Evolutionary conservation across 1,284 basidiomycete species (phyloP), one percentile per base, ranked within the genome.

Genomic region (Calocybe gambosa): DNA sequence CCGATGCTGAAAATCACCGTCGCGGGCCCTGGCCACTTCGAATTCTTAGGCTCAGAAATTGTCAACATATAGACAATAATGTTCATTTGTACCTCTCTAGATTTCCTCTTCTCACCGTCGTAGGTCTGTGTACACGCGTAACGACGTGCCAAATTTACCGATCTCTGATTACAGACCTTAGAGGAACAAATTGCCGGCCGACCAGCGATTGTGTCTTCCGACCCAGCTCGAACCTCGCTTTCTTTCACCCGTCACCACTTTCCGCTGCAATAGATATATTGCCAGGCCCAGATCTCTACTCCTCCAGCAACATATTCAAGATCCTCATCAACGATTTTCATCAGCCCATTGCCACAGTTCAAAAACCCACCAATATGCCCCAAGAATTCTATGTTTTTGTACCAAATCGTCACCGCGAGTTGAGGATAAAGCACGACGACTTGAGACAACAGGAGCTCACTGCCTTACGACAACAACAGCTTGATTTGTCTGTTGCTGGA

Each of bases 21-120:
- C 62, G 64, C 21, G 81, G 80, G 0, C 80, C 79, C 2, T 80
- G 78, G 75, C 62, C 65, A 2, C 64, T 85, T 4, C 67, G 82
- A 6, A 70, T 84, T 20, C 66, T 83, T 21, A 62, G 68, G 36
- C 65, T 83, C 1, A 60, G 68, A 39, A 59, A 73, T 39, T 83
- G 80, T 55, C 57, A 53, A 35, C 60, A 61, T 4, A 60, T 84
- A 39, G 63, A 70, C 31, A 61, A 73, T 50, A 51, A 60, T 0
- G 62, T 77, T 2, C 67, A 73, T 47, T 46, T 59, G 1, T 54
- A 60, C 43, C 61, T 83, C 2, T 29, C 53, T 16, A 62, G 56
- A 5, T 81, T 84, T 51, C 73, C 73, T 5, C 64, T 83, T 25
- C 70, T 85, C 12, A 69, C 67, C 23, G 70, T 75, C n/a, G 57